These are phyloP conservation scores for Veloboletus limbatus DNA, from an alignment of 1,284 basidiomycete species.

Conservation along the genomic window DNA sequence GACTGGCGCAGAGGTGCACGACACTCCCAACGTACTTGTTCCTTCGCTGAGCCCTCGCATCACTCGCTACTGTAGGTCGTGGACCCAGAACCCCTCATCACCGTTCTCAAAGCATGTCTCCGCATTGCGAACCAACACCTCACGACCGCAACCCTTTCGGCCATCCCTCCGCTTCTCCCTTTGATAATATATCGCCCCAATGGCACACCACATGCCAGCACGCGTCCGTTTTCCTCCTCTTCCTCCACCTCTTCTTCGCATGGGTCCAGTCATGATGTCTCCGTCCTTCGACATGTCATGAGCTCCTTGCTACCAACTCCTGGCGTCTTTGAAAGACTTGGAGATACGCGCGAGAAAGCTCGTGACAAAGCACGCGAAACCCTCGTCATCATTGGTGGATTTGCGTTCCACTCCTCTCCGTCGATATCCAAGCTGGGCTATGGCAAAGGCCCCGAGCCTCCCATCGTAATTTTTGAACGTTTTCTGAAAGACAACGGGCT, in stretches of 20 bases:
- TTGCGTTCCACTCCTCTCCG: conserved; percentile 60
- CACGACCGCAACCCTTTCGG: conserved; percentile 66
- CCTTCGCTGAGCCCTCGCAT: conserved; percentile 11
- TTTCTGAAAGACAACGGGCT: conserved; percentile 70
- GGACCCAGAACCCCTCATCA: conserved; percentile 67
- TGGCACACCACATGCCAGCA: conserved; percentile 33
- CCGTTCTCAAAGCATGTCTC: conserved; percentile 69
- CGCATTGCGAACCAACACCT: conserved; percentile 81
- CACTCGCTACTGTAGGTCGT: conserved; percentile 46
- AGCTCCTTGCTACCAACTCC: conserved; percentile 68
- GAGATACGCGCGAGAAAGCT: conserved; percentile 71
- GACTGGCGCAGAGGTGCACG: conserved; percentile 58
- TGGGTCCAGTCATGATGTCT: conserved; percentile 45
- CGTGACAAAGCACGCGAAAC: conserved; percentile 75
- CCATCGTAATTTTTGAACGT: conserved; percentile 75
- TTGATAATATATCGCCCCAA: conserved; percentile 49
- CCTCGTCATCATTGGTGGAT: conserved; percentile 66
- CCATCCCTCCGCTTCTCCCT: conserved; percentile 61
- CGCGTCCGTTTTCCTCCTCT: conserved; percentile 41
- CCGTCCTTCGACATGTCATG: conserved; percentile 62
- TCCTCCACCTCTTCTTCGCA: conserved; percentile 49
- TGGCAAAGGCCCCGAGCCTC: conserved; percentile 74
- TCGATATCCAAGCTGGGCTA: conserved; percentile 49
- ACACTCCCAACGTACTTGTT: conserved; percentile 9
- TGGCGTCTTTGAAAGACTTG: conserved; percentile 79